Percentiles rank a stretch among this genome's conserved stretches.
Evolutionary conservation across 2,329 filamentous ascomycete species (phyloP).

Genomic region (Nothomitra cinnamomea): DNA sequence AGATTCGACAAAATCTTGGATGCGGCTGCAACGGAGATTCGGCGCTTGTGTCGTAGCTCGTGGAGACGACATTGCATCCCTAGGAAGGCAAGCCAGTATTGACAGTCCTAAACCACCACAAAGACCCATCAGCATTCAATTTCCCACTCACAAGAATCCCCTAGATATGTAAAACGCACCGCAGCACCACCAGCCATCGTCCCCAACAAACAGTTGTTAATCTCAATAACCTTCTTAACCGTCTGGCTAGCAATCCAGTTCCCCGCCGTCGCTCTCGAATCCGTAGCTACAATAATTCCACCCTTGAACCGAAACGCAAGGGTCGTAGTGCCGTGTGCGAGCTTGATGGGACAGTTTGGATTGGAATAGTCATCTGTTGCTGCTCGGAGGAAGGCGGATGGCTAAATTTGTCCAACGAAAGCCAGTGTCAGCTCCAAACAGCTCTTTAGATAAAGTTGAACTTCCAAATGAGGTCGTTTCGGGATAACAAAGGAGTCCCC

Average conservation of each 20-base stretch:
- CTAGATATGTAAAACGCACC: slow-evolving; percentile 28
- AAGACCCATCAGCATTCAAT: slow-evolving; percentile 8
- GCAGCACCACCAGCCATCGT: slow-evolving; percentile 98
- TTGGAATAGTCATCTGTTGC: slow-evolving; percentile 96
- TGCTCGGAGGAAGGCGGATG: slow-evolving; percentile 85
- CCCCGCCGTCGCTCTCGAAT: slow-evolving; percentile 90
- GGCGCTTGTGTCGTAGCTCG: slow-evolving; percentile 97
- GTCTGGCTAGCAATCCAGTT: slow-evolving; percentile 99
- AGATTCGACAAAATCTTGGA: slow-evolving; percentile 98
- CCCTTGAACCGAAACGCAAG: slow-evolving; percentile 96
- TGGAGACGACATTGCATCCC: slow-evolving; percentile 98
- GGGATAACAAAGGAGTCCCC: slow-evolving; percentile 7
- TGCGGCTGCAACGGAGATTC: slow-evolving; percentile 91
- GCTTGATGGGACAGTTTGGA: slow-evolving; percentile 95
- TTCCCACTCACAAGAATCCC: no score
- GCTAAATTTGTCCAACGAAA: slow-evolving; percentile 33
- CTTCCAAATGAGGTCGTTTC: slow-evolving; percentile 6
- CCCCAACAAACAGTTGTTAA: slow-evolving; percentile 82
- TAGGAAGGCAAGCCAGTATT: slow-evolving; percentile 98
- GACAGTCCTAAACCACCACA: slow-evolving; percentile 54
- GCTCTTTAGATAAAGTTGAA: slow-evolving; percentile 3
- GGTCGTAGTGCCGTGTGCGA: slow-evolving; percentile 96
- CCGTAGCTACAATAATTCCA: slow-evolving; percentile 94
- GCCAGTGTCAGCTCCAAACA: background rate
- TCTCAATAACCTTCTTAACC: slow-evolving; percentile 99